Base-by-base conservation (phyloP, 1,139 yeast genomes). In the Blastobotrys raffinosifermentans region DNA sequence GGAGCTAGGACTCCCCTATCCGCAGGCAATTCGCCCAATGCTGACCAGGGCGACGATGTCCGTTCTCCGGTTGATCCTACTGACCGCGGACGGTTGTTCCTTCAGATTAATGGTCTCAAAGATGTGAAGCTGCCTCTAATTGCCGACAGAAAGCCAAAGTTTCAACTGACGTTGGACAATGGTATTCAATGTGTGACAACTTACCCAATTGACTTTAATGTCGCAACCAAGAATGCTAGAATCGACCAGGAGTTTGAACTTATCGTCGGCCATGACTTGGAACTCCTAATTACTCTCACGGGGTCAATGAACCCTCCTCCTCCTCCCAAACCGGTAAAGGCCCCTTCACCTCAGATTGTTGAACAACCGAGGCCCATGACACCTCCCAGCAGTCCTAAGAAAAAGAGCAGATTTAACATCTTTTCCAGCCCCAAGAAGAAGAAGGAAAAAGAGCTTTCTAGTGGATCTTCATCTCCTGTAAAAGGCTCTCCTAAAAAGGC, bases 181-280 rank as follows among this genome's bases (percentile, higher is more conserved):
- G 96, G 96, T 2, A 76, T 79, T 21, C 96, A 91, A 56, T 76
- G 89, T 44, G 77, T 87, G 31, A 75, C 80, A 29, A 87, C 96
- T 0, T 78, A 84, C 20, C 75, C 74, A 53, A 69, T 76, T 48
- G 60, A 64, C 4, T 54, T 85, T 40, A 60, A 64, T 3, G 54
- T 64, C 9, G 59, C 58, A 26, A 61, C 43, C 16, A 29, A 33
- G 60, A 27, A 67, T 73, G 32, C 44, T 58, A n/a, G 9, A 6
- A 68, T 89, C 37, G 75, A 77, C 38, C 85, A 84, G 51, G 97
- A 91, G 54, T 87, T 87, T 58, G 96, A 87, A 54, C 63, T 86
- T 22, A 70, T 83, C 5, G 86, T 83, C 11, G 74, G 75, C 3
- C 74, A 72, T 4, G 69, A 72, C 17, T 65, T 80, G 35, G 80